phyloP scores from a whole-genome alignment of 352 stramenopile species.

The Globisporangium mamillatum region DNA sequence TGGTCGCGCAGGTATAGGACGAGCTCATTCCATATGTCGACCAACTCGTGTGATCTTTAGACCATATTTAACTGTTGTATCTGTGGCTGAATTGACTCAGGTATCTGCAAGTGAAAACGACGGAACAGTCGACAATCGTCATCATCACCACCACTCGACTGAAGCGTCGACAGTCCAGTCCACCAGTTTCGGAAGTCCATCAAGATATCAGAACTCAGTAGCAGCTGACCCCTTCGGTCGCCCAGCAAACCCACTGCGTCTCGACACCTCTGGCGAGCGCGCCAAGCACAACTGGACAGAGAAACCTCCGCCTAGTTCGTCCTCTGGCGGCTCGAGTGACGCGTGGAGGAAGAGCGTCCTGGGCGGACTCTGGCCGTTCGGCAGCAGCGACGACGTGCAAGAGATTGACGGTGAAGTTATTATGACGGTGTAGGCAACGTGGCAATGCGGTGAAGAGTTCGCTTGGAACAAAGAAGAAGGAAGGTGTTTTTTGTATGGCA shows the following conservation, averaged over 20 bases:
- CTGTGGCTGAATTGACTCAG: neutral
- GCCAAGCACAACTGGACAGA: conserved; percentile 26
- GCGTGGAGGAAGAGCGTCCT: conserved; percentile 52
- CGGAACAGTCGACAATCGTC: neutral
- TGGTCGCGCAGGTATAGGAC: conserved; percentile 28
- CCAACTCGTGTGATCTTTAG: neutral
- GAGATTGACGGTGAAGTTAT: conserved; percentile 70
- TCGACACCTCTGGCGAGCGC: neutral
- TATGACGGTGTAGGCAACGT: conserved; percentile 67
- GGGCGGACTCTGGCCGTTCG: conserved; percentile 43
- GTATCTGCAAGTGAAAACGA: neutral
- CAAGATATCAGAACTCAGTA: conserved; percentile 1
- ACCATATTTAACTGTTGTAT: neutral
- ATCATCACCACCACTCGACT: neutral
- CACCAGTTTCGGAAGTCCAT: neutral
- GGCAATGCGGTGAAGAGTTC: conserved; percentile 12
- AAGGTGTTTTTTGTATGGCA: neutral
- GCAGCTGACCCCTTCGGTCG: neutral
- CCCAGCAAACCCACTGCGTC: conserved; percentile 9
- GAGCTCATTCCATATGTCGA: neutral
- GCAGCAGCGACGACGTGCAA: conserved; percentile 28
- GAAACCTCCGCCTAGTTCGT: conserved; percentile 16
- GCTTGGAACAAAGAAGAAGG: neutral
- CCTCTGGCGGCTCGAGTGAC: conserved; percentile 7
- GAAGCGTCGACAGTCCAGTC: neutral